phyloP scores from a whole-genome alignment of 208 protist species.

The Leishmania mexicana region DNA sequence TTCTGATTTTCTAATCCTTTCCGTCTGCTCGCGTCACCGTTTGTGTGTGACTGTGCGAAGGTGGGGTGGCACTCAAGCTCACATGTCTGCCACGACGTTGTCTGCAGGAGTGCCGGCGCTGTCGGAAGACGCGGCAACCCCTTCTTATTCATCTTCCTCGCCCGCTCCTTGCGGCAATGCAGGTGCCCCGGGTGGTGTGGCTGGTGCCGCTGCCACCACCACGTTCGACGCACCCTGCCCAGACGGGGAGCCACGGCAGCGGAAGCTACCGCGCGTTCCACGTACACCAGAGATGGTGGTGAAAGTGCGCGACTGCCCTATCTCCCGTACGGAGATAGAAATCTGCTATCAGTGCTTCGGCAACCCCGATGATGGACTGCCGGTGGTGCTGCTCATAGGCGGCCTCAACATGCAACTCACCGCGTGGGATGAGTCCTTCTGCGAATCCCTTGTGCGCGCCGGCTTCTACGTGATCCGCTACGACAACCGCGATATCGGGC shows the following conservation, averaged over 20 bases:
- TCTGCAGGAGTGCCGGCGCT: not conserved
- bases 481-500: conserved; percentile 83
- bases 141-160: not conserved
- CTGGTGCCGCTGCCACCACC: not conserved
- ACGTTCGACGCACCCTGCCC: not conserved
- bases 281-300: conserved; percentile 51
- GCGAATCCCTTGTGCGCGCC: conserved; percentile 56
- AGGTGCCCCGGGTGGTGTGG: not conserved
- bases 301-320: conserved; percentile 68
- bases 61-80: not conserved
- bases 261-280: conserved; percentile 12
- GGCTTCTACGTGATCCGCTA: conserved; percentile 80
- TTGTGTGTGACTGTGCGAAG: not conserved
- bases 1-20: not conserved
- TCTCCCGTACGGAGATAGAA: conserved; percentile 48
- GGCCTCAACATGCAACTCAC: conserved; percentile 84
- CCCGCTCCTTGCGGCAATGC: not conserved
- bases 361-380: conserved; percentile 33
- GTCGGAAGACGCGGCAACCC: not conserved
- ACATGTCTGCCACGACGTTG: not conserved
- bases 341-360: conserved; percentile 85
- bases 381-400: conserved; percentile 63
- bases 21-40: not conserved
- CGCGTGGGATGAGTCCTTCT: conserved; percentile 82
- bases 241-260: not conserved